Evolutionary conservation across 371 early-diverging fungal species (phyloP), one percentile per base, ranked within the genome.

Genomic region (Lichtheimia hyalospora): DNA sequence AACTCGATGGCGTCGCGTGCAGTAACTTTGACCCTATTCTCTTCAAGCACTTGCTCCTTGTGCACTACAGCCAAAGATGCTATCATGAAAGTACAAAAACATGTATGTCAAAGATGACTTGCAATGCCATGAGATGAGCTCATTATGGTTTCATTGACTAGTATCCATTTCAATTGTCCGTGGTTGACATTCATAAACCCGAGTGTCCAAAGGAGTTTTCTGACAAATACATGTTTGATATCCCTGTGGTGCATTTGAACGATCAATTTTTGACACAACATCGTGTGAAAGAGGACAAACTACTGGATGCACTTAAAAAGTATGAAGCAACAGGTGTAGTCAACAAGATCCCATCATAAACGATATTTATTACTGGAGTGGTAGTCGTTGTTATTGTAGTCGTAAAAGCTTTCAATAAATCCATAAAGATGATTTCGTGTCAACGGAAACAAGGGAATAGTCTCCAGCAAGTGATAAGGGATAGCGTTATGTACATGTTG

Each of bases 31-130:
- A 83, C 84, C 7, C 61, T 83, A 40, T 83, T 73, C 55, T 77
- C 79, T 5, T 81, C 81, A 7, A 79, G 75, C 34, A 79, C 75
- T 8, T 83, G 81, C 60, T 79, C 79, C 8, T 63, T 83, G 14
- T 83, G 80, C 50, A 68, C 70, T 12, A 77, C 74, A 23, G 82
- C 82, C 3, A 75, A 67, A 56, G 64, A 75, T 14, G 57, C 72
- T 10, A 68, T 84, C 20, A 48, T 70, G 2, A 67, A 62, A 34
- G 81, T 76, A n/a, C 76, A 77, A 41, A 72, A 77, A 57, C 74
- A 73, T 65, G 83, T 79, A 34, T 34, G 34, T 34, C 34, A 8
- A n/a, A n/a, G n/a, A n/a, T n/a, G n/a, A n/a, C n/a, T n/a, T n/a
- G n/a, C n/a, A n/a, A n/a, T n/a, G n/a, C n/a, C n/a, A n/a, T n/a